A percentile compares a stretch with the other conserved stretches of the same genome.
Conservation (phyloP, 2,329 filamentous ascomycete genomes). For the Pseudogymnoascus sp. region DNA sequence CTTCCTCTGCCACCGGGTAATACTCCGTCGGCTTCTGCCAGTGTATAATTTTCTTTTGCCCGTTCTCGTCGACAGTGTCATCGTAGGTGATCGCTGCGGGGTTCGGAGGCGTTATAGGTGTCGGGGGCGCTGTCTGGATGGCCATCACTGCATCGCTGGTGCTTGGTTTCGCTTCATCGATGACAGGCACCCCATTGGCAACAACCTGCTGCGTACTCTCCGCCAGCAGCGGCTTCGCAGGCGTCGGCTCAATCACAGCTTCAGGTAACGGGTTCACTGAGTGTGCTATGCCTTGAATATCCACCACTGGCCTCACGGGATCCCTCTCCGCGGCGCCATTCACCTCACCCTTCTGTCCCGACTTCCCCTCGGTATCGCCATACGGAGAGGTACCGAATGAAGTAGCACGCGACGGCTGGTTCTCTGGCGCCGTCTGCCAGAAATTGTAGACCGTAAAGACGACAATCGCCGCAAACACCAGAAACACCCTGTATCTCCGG, state of each 20-base stretch:
- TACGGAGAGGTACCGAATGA: not conserved
- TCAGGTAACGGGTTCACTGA: not conserved
- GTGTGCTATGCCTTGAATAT: not conserved
- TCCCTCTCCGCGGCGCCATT: not conserved
- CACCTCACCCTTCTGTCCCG: not conserved
- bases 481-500: conserved; percentile 53
- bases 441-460: conserved; percentile 31
- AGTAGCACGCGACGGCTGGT: not conserved
- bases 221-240: not conserved
- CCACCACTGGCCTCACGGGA: not conserved
- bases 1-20: conserved; percentile 60
- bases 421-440: not conserved
- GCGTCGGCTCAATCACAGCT: not conserved
- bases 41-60: conserved; percentile 37
- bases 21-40: conserved; percentile 70
- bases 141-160: not conserved
- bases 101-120: not conserved
- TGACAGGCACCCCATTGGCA: not conserved
- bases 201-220: not conserved
- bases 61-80: conserved; percentile 9
- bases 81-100: conserved; percentile 15
- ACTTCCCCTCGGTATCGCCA: not conserved
- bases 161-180: not conserved
- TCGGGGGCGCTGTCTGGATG: not conserved
- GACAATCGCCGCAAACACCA: conserved; percentile 46